Base-by-base conservation (phyloP, 768 basidiomycete species). In the Hericium erinaceus region DNA sequence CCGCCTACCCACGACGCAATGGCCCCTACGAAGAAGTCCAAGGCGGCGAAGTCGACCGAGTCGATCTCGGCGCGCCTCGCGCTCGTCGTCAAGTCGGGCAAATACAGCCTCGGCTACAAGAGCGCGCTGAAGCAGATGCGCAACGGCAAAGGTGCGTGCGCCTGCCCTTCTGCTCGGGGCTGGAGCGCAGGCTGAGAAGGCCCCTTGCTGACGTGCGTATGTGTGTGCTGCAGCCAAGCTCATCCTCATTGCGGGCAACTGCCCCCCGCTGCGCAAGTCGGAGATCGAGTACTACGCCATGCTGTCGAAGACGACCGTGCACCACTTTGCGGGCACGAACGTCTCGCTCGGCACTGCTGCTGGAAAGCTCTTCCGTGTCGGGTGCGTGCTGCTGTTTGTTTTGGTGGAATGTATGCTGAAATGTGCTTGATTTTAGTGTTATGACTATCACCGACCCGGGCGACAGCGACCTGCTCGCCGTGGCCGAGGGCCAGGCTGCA, bases 221-320 rank as follows among this genome's bases (percentile, higher is more conserved):
- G 49, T 26, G 66, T 65, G 56, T 61, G 54, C 68, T 57, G 16
- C 70, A 99, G 95, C 95, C 75, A 98, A 97, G 78, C 92, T 99
- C 65, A 88, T 99, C 70, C 78, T 99, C 73, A 97, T 99, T 70
- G 93, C 95, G 68, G 95, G 93, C 66, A 99, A 99, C 79, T 97
- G 94, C 79, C 97, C 97, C 58, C 97, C 97, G 61, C 84, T 99
- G 61, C 92, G 97, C 74, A 97, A 97, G 75, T 98, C 95, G 60
- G 97, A 99, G 81, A 82, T 99, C 59, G 97, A 99, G 80, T 99
- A 98, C 81, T 99, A 98, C 72, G 97, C 94, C 77, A 97, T 97
- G 95, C 82, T 99, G 72, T 97, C 94, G 65, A 99, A 99, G 81
- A 98, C 95, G 58, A 85, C 90, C 58, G 95, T 98, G 57, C 97